phyloP scores from a whole-genome alignment of 306 rosid genomes.

The Cotoneaster glaucophyllus region DNA sequence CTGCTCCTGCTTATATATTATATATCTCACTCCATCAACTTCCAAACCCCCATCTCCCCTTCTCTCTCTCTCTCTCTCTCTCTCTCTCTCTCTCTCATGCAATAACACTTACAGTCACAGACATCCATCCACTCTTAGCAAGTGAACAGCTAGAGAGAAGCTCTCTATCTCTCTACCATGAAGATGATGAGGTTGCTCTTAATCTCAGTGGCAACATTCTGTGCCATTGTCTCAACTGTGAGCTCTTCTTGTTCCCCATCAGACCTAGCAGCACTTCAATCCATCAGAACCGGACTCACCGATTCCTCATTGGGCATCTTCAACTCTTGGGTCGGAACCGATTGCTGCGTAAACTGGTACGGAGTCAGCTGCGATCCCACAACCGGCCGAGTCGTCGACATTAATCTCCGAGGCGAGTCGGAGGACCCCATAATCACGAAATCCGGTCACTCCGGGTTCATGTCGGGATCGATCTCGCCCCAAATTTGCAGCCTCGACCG shows the following conservation, averaged over 20 bases:
- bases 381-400: constrained; percentile 55
- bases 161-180: not conserved
- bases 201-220: constrained; percentile 7
- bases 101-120: not conserved
- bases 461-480: constrained; percentile 75
- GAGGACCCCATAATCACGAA: constrained; percentile 71
- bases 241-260: constrained; percentile 59
- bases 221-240: constrained; percentile 20
- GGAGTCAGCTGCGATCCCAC: constrained; percentile 75
- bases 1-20: not conserved
- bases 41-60: too few species aligned
- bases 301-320: constrained; percentile 82
- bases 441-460: constrained; percentile 68
- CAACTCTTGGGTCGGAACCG: constrained; percentile 53
- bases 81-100: not conserved
- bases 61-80: too few species aligned
- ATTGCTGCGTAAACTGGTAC: constrained; percentile 80
- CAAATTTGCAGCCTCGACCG: constrained; percentile 63
- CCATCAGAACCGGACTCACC: constrained; percentile 43
- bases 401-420: constrained; percentile 90
- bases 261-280: constrained; percentile 49
- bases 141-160: not conserved
- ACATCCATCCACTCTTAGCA: not conserved
- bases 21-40: not conserved
- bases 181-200: constrained; percentile 21